Conservation (phyloP, 805 yeast species). For the Barnettozyma siamensis region DNA sequence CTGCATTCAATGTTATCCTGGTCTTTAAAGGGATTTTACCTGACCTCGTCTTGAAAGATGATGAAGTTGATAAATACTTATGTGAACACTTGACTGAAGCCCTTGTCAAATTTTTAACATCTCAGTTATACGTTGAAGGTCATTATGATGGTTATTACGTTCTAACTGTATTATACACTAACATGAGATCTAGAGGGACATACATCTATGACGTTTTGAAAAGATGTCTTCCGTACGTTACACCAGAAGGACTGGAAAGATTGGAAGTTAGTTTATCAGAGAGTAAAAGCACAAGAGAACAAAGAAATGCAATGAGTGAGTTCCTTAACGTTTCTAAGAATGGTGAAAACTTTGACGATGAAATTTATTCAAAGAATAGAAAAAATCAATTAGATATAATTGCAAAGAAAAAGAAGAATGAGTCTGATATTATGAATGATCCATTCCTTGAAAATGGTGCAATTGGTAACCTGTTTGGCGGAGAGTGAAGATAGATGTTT, state of each 20-base stretch:
- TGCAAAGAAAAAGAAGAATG: conserved; percentile 41
- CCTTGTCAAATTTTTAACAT: conserved; percentile 59
- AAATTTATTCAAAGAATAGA: conserved; percentile 39
- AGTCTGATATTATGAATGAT: conserved; percentile 58
- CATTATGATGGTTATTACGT: conserved; percentile 92
- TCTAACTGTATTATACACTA: conserved; percentile 71
- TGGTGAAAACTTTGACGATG: conserved; percentile 38
- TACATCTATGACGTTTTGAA: conserved; percentile 60
- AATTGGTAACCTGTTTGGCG: conserved; percentile 52
- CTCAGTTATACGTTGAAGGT: conserved; percentile 76
- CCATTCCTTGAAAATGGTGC: conserved; percentile 71
- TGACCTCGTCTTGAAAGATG: conserved; percentile 62
- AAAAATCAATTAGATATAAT: conserved; percentile 50
- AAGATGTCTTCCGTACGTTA: conserved; percentile 47
- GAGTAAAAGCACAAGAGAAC: conserved; percentile 70
- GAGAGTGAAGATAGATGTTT: neutral
- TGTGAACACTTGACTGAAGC: conserved; percentile 62
- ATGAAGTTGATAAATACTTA: conserved; percentile 63
- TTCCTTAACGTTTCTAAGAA: conserved; percentile 61
- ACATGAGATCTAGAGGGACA: conserved; percentile 61
- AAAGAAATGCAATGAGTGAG: conserved; percentile 72
- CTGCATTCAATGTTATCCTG: conserved; percentile 85
- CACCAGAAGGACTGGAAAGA: conserved; percentile 50
- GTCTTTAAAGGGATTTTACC: conserved; percentile 70
- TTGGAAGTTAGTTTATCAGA: conserved; percentile 59